A percentile compares a stretch with the other conserved stretches of the same genome.
phyloP scores from a whole-genome alignment of 345 rosid species.

The Erysimum cheiranthoides region DNA sequence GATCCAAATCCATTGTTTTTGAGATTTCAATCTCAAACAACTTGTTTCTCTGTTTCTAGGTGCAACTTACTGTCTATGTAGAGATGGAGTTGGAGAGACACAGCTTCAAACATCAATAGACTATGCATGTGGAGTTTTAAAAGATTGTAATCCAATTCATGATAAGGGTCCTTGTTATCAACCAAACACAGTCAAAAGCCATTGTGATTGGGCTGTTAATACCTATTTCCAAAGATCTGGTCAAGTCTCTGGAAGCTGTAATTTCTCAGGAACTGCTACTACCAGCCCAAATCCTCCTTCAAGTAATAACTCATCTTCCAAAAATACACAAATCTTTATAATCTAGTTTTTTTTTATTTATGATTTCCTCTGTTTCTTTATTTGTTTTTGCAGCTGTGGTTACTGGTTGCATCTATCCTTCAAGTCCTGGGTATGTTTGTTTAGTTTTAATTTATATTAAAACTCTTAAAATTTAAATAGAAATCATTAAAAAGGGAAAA shows the following conservation, averaged over 20 bases:
- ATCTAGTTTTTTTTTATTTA: background rate
- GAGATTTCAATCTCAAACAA: background rate
- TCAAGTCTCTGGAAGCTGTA: conserved; percentile 64
- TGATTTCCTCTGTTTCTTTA: conserved; percentile 20
- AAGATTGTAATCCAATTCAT: conserved; percentile 59
- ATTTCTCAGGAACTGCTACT: conserved; percentile 73
- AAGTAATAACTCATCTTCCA: conserved; percentile 46
- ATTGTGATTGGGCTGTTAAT: conserved; percentile 91
- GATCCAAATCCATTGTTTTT: background rate
- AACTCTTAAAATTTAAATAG: background rate
- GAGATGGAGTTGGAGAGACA: conserved; percentile 64
- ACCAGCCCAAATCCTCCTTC: conserved; percentile 50
- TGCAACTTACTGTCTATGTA: conserved; percentile 83
- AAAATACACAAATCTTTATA: background rate
- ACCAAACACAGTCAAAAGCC: conserved; percentile 74
- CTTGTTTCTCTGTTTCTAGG: conserved; percentile 38
- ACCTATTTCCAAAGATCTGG: conserved; percentile 79
- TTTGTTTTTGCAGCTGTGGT: conserved; percentile 49
- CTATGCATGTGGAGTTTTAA: conserved; percentile 92
- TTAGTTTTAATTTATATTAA: background rate
- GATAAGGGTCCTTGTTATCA: conserved; percentile 78
- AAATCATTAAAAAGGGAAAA: too few relatives aligned
- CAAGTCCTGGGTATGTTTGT: conserved; percentile 65
- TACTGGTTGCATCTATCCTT: conserved; percentile 60
- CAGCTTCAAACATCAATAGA: conserved; percentile 76